Conservation (phyloP, 2,329 filamentous ascomycete species). For the Leptographium procerum region DNA sequence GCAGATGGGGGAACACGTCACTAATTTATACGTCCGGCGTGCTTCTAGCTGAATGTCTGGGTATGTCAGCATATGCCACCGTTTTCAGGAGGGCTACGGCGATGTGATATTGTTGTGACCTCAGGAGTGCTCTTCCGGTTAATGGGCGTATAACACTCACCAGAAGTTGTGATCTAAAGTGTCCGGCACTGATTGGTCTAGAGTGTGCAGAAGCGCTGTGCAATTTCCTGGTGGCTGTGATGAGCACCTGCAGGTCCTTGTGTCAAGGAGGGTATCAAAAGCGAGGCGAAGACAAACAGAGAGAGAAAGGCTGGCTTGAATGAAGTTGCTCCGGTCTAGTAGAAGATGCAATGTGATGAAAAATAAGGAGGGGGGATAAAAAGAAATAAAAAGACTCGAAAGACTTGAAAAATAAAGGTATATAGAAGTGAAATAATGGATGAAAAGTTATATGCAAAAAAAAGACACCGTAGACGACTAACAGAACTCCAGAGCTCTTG, state of each 20-base stretch:
- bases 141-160: neutral
- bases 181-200: conserved; percentile 7
- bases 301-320: neutral
- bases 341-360: neutral
- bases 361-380: conserved; percentile 1
- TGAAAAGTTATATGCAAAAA: neutral
- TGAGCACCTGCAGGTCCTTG: neutral
- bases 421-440: neutral
- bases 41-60: neutral
- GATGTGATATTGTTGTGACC: neutral
- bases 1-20: neutral
- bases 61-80: neutral
- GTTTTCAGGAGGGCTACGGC: neutral
- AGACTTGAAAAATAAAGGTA: neutral
- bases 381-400: conserved; percentile 5
- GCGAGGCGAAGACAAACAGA: neutral
- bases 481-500: conserved; percentile 12
- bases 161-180: neutral
- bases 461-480: neutral
- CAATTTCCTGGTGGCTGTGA: neutral
- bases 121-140: no score
- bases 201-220: neutral
- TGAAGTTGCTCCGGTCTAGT: neutral
- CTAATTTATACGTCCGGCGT: neutral
- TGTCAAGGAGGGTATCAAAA: neutral